phyloP scores from a whole-genome alignment of 75 land plant species.

The Sequoiadendron giganteum region DNA sequence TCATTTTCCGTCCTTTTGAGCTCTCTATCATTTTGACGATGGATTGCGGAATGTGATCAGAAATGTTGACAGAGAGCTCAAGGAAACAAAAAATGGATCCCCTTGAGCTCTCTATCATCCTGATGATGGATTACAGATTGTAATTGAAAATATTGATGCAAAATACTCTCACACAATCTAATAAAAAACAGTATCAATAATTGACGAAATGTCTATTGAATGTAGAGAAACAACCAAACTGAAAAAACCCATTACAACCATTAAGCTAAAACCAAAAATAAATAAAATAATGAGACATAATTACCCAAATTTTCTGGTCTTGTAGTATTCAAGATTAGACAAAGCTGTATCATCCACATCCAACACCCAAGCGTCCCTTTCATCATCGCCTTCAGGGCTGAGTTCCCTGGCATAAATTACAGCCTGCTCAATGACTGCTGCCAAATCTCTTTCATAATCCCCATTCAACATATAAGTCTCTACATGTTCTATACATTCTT shows the following conservation, averaged over 20 bases:
- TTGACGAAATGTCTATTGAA: background rate
- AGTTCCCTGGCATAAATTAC: constrained; percentile 29
- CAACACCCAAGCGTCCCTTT: constrained; percentile 67
- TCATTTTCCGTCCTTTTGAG: no score
- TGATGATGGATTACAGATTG: no score
- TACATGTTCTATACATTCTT: constrained; percentile 48
- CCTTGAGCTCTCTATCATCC: no score
- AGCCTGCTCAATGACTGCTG: constrained; percentile 42
- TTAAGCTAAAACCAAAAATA: background rate
- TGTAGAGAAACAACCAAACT: background rate
- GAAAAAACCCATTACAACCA: background rate
- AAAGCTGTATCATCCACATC: constrained; percentile 79
- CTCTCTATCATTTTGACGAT: no score
- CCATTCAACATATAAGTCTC: constrained; percentile 42
- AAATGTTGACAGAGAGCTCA: no score
- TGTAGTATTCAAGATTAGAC: constrained; percentile 71
- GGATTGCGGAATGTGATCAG: no score
- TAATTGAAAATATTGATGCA: no score
- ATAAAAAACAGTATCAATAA: no score
- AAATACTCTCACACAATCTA: no score
- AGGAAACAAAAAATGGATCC: no score
- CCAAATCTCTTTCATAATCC: constrained; percentile 47
- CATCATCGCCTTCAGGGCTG: constrained; percentile 29
- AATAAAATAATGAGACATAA: background rate
- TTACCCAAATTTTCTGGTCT: constrained; percentile 60